Base-by-base conservation (phyloP, 345 rosid species). In the Microthlaspi erraticum region DNA sequence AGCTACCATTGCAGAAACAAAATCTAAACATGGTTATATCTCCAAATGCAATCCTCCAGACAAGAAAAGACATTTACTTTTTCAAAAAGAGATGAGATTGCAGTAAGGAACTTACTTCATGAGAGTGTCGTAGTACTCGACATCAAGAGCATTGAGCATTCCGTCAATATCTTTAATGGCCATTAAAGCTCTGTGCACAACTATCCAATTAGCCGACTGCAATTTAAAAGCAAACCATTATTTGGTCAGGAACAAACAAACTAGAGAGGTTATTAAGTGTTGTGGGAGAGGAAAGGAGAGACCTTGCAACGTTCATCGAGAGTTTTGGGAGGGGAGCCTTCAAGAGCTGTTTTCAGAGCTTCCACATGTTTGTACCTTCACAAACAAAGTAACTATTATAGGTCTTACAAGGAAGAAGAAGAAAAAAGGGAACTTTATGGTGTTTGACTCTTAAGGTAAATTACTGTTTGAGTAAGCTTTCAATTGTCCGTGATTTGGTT, bases 301-400 rank as follows among this genome's bases (percentile, higher is more conserved):
- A 87, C 98, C 97, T 93, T 89, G 97, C 95, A 93, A 32, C 96
- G 87, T 77, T 90, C 96, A 59, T 93, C 98, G 34, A 66, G 77
- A 54, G 96, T 87, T 65, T 83, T 88, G 1, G 97, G 94, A 52
- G 94, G 96, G 23, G 92, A 83, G 7, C 97, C 98, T 79, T 93
- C 97, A 2, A 91, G 94, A 17, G 92, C 92, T 8, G 96, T 93
- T 87, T 91, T 89, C 42, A 89, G 85, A 65, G 96, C 97, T 82
- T 93, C 96, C 0, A 93, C 79, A 34, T 64, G 70, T 46, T 78
- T 86, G 60, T 70, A 80, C 81, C 80, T 77, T 42, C 48, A 76
- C 4, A 14, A 45, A 45, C 29, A 2, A 18, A 46, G 23, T 14
- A 62, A 45, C 54, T 11, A 5, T 20, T 12, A 10, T 20, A 51